These are phyloP conservation scores for Sclerotinia borealis DNA, from an alignment of 2,329 filamentous ascomycete species.

Conservation along the genomic window DNA sequence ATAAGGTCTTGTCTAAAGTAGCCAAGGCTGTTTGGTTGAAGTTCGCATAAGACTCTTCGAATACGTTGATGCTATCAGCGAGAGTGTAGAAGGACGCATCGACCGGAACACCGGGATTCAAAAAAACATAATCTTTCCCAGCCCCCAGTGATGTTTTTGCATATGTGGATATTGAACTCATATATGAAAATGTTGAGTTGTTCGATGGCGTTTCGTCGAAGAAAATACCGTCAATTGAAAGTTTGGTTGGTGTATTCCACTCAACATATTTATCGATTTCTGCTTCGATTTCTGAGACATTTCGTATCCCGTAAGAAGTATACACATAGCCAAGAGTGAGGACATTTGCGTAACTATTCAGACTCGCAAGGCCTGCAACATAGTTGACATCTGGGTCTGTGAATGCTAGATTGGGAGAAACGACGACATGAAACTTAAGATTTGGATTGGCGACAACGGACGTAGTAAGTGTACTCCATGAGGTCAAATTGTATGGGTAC, in stretches of 20 bases:
- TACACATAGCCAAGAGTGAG: conserved; percentile 38
- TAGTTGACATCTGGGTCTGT: conserved; percentile 21
- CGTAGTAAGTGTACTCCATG: conserved; percentile 21
- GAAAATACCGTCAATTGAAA: conserved; percentile 6
- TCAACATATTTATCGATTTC: conserved; percentile 35
- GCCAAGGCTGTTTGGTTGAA: conserved; percentile 17
- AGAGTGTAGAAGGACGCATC: conserved; percentile 20
- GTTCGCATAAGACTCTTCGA: conserved; percentile 15
- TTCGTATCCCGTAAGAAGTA: conserved; percentile 32
- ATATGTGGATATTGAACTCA: conserved; percentile 18
- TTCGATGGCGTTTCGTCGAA: conserved; percentile 11
- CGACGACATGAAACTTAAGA: conserved; percentile 22
- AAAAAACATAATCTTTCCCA: conserved; percentile 16
- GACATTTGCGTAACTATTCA: conserved; percentile 29
- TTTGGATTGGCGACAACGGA: conserved; percentile 19
- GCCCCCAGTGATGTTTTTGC: conserved; percentile 18
- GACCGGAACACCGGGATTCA: conserved; percentile 22
- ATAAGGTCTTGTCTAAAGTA: conserved; percentile 8
- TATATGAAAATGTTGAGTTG: conserved; percentile 17
- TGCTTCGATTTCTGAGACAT: conserved; percentile 30
- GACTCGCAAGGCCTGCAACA: conserved; percentile 15
- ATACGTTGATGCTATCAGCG: conserved; percentile 23
- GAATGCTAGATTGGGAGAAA: conserved; percentile 18
- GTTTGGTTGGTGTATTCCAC: conserved; percentile 28
- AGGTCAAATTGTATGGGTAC: conserved; percentile 22